A percentile compares a stretch with the other conserved stretches of the same genome.
phyloP scores from a whole-genome alignment of 148 eudicot genomes.

The Fallopia convolvulus region DNA sequence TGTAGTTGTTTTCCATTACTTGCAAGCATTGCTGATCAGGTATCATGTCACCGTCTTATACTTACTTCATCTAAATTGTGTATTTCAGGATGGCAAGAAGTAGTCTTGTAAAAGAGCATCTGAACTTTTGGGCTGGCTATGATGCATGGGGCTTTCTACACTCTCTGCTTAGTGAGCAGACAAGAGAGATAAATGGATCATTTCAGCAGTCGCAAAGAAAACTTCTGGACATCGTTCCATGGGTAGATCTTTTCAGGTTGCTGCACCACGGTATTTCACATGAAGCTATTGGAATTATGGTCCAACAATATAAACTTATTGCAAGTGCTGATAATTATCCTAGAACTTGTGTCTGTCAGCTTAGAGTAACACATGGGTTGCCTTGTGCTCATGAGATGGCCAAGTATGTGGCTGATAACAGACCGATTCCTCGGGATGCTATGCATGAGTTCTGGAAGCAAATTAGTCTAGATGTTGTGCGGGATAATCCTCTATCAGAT shows the following conservation, averaged over 20 bases:
- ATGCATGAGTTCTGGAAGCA: not conserved
- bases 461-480: not conserved
- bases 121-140: not conserved
- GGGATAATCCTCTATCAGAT: not conserved
- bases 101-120: not conserved
- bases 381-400: not conserved
- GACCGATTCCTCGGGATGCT: not conserved
- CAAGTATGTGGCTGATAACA: not conserved
- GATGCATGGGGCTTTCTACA: not conserved
- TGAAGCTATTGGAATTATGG: not conserved
- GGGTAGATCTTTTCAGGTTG: not conserved
- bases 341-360: not conserved
- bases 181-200: too few relatives aligned
- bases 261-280: not conserved
- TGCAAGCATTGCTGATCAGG: too few relatives aligned
- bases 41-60: not conserved
- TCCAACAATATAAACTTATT: too few relatives aligned
- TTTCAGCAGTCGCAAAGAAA: not conserved
- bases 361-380: not conserved
- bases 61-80: not conserved
- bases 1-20: too few relatives aligned
- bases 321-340: not conserved
- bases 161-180: not conserved
- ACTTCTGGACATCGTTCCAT: not conserved
- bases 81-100: not conserved